A percentile compares a stretch with the other conserved stretches of the same genome.
phyloP scores from a whole-genome alignment of 257 asterid genomes.

The Rauvolfia tetraphylla region DNA sequence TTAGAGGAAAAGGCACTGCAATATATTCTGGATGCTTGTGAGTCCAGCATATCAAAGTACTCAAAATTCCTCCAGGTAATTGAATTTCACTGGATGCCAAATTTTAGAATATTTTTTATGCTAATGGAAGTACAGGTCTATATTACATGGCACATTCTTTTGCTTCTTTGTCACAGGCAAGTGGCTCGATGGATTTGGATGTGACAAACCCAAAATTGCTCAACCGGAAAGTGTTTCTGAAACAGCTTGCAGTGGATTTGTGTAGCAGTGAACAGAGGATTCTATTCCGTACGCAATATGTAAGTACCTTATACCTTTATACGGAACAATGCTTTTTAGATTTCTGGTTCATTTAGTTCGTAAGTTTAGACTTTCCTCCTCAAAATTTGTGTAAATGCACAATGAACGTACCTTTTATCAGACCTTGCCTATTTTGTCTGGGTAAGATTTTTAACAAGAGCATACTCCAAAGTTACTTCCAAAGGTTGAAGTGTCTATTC shows the following conservation, averaged over 20 bases:
- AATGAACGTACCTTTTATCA: not conserved
- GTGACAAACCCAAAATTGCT: conserved; percentile 84
- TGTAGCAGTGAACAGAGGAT: conserved; percentile 81
- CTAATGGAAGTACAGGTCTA: not conserved
- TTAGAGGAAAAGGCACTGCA: conserved; percentile 86
- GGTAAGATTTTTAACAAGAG: not conserved
- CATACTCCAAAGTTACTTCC: not conserved
- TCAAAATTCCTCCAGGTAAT: conserved; percentile 88
- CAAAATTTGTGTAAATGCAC: not conserved
- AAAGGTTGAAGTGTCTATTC: not conserved
- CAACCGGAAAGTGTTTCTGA: conserved; percentile 77
- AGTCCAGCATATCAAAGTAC: conserved; percentile 75
- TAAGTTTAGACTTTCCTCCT: not conserved
- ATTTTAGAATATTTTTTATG: too few relatives aligned
- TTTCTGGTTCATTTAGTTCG: not conserved
- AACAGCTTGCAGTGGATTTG: conserved; percentile 88
- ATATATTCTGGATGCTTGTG: conserved; percentile 68
- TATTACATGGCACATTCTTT: not conserved
- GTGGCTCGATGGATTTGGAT: conserved; percentile 90
- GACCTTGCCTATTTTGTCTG: not conserved
- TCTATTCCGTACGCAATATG: conserved; percentile 87
- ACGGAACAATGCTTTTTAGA: not conserved
- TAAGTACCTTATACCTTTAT: conserved; percentile 31
- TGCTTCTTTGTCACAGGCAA: conserved; percentile 39
- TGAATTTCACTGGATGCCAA: conserved; percentile 4